Percentiles rank a stretch among this genome's conserved stretches.
These are phyloP conservation scores for Oryza nivara DNA, from an alignment of 176 grass and related monocot genomes.

Conservation along the genomic window DNA sequence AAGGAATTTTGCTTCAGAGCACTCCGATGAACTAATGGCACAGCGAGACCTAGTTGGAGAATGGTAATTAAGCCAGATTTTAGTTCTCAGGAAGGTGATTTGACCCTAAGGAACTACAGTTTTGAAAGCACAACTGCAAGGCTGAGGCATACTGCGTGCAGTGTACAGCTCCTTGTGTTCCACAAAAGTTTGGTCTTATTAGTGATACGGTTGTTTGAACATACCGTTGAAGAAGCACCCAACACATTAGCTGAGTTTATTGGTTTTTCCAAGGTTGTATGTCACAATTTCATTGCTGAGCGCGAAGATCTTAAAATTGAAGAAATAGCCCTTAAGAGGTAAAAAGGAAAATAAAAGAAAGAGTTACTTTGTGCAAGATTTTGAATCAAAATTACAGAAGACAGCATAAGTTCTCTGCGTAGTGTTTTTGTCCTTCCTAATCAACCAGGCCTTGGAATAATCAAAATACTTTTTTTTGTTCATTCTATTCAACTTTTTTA, in stretches of 20 bases:
- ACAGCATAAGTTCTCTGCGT: not conserved
- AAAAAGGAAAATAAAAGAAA: not conserved
- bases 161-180: not conserved
- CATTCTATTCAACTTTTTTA: too few relatives aligned
- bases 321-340: not conserved
- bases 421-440: too few relatives aligned
- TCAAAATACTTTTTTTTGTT: too few relatives aligned
- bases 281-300: not conserved
- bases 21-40: constrained; percentile 6
- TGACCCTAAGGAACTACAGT: not conserved
- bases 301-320: not conserved
- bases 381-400: not conserved
- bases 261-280: not conserved
- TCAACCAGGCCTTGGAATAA: too few relatives aligned
- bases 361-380: not conserved
- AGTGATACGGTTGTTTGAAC: not conserved
- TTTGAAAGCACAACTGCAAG: not conserved
- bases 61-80: not conserved
- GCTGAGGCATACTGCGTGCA: not conserved
- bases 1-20: not conserved
- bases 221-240: constrained; percentile 54
- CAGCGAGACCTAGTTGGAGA: not conserved
- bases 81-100: not conserved
- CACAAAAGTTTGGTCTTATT: constrained; percentile 7
- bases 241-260: constrained; percentile 55